Base-by-base conservation (phyloP, 148 eudicot genomes). In the Beta vulgaris region DNA sequence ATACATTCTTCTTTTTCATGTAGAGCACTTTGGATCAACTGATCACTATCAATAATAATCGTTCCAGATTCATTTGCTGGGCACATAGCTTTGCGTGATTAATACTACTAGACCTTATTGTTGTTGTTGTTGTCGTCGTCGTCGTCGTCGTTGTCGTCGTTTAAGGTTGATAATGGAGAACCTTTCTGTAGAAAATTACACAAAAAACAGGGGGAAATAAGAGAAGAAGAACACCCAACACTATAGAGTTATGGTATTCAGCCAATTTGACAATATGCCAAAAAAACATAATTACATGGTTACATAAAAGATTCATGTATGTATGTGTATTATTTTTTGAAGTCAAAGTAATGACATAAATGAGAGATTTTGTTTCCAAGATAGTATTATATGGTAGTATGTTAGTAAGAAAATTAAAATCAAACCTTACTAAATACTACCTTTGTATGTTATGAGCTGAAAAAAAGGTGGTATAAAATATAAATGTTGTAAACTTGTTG, bases 21-120 rank as follows among this genome's bases (percentile, higher is more conserved):
- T 32, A 28, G 63, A 46, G 1, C 34, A 58, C 42, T 46, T 60
- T 69, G n/a, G 18, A 72, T 72, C 28, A 82, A 25, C 21, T 26
- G 66, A 8, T 76, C 85, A 37, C 46, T 72, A 15, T 68, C 82
- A 26, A 76, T 68, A 26, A 76, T 68, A 1, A 23, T 54, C 68
- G 72, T 74, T 1, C 69, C 66, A 6, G 81, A 44, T 49, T 80
- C 83, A 71, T 77, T 80, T 34, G 73, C 81, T 0, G 83, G 81
- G 36, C 81, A 82, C 85, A 78, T 80, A 19, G 7, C 36, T 7
- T 23, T 46, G 9, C 5, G 5, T 4, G 36, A 11, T 2, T n/a
- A 12, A 10, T 31, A 12, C 32, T 19, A 9, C 12, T 43, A 40
- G 16, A 18, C 49, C 46, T 7, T 2, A 69, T 26, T 25, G 51